Percentiles rank a stretch among this genome's conserved stretches.
Conservation (phyloP, 2,329 filamentous ascomycete genomes). For the Sarocladiaceae sp. region DNA sequence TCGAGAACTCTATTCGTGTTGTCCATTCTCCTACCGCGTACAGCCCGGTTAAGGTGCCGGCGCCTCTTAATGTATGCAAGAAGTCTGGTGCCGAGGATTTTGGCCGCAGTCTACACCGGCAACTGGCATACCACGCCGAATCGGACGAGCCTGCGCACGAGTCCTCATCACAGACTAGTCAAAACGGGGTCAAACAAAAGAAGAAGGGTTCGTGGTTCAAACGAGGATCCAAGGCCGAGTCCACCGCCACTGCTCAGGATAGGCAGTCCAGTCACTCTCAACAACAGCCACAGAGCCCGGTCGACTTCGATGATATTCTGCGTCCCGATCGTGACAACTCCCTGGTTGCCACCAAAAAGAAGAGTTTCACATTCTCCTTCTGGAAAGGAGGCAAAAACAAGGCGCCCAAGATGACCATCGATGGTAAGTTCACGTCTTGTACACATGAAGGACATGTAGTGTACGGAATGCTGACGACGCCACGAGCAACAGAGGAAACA, state of each 20-base stretch:
- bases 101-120: constrained; percentile 16
- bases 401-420: constrained; percentile 39
- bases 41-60: constrained; percentile 29
- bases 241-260: constrained; percentile 20
- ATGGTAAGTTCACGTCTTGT: constrained; percentile 29
- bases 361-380: constrained; percentile 49
- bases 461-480: background rate
- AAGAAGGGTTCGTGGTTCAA: constrained; percentile 51
- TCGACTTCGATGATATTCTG: constrained; percentile 15
- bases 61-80: constrained; percentile 39
- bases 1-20: constrained; percentile 50
- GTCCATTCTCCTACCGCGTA: constrained; percentile 43
- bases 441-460: too few species aligned
- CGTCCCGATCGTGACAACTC: constrained; percentile 12
- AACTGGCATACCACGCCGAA: constrained; percentile 13
- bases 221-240: constrained; percentile 36
- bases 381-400: constrained; percentile 48
- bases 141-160: constrained; percentile 4
- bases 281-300: constrained; percentile 11
- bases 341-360: constrained; percentile 39
- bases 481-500: background rate
- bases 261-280: constrained; percentile 10
- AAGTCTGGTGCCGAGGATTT: constrained; percentile 23
- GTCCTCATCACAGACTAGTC: constrained; percentile 12
- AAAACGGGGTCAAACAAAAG: constrained; percentile 24